Evolutionary conservation across 2,329 filamentous ascomycete genomes (phyloP), one percentile per base, ranked within the genome.

Genomic region (Albophoma yamanashiensis): DNA sequence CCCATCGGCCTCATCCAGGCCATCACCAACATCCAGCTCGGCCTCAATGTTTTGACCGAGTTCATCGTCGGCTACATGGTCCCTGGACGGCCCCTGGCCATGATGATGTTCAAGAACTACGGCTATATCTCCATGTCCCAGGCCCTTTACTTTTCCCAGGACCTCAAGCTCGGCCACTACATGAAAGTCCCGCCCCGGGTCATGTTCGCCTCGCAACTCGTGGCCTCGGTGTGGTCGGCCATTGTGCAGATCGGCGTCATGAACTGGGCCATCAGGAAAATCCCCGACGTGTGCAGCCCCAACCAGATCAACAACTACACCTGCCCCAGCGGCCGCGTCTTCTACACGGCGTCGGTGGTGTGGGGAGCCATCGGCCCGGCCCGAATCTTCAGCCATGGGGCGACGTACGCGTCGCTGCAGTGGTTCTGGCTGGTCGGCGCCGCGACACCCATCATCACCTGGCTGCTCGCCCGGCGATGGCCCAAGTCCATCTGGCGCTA

Each of bases 41-140:
- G 86, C 5, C 76, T 90, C 27, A 89, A 89, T 65, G 86, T 91
- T 22, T 73, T 90, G 61, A 88, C 86, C n/a, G 87, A 89, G 69
- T 89, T 87, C 66, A 80, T 91, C 62, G 81, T 88, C 62, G 88
- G 88, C 7, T 90, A 90, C 71, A 87, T 90, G 78, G 81, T 88
- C 57, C 87, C 87, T 0, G 88, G 88, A 34, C 80, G 80, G 3
- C 87, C 88, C 1, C 77, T 90, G 62, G 86, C 86, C 56, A 86
- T 89, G 80, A 91, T 91, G 87, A 81, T 90, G 75, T 90, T 90
- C 76, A 89, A 89, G 73, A 88, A 86, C 62, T 90, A 87, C 66
- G 85, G 86, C 57, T 89, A 88, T 69, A 82, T 89, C 60, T 84
- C 79, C 73, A 87, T 88, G 83, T 78, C 78, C 20, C 84, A 88